Conservation (phyloP, 345 rosid species). For the Fremontodendron californicum region DNA sequence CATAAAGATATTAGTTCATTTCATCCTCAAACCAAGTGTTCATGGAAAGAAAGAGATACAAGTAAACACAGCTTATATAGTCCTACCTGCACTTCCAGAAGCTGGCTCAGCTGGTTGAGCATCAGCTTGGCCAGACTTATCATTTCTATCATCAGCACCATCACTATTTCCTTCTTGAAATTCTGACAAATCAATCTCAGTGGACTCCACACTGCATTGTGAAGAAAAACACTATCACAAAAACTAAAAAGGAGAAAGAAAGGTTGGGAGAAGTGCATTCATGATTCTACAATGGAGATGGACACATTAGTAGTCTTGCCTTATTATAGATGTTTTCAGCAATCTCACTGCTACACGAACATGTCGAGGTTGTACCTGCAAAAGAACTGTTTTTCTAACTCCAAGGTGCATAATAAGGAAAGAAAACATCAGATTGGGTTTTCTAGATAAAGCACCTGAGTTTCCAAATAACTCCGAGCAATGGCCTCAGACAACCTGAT, state of each 20-base stretch:
- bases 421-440: neutral
- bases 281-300: neutral
- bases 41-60: neutral
- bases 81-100: slow-evolving; percentile 52
- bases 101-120: slow-evolving; percentile 40
- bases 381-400: neutral
- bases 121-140: slow-evolving; percentile 25
- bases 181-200: slow-evolving; percentile 92
- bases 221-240: slow-evolving; percentile 10
- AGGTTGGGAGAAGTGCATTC: neutral
- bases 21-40: neutral
- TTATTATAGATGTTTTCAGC: slow-evolving; percentile 78
- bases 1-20: slow-evolving; percentile 30
- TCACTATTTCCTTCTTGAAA: slow-evolving; percentile 61
- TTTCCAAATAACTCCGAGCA: slow-evolving; percentile 80
- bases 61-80: neutral
- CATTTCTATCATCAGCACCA: slow-evolving; percentile 22
- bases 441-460: slow-evolving; percentile 47
- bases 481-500: slow-evolving; percentile 93
- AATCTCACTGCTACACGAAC: slow-evolving; percentile 69
- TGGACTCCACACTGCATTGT: slow-evolving; percentile 79
- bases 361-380: slow-evolving; percentile 67
- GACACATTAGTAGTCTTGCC: slow-evolving; percentile 33
- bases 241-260: neutral
- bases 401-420: slow-evolving; percentile 1